Conservation (phyloP, 1,284 basidiomycete genomes). For the Melanopsichium pennsylvanicum region DNA sequence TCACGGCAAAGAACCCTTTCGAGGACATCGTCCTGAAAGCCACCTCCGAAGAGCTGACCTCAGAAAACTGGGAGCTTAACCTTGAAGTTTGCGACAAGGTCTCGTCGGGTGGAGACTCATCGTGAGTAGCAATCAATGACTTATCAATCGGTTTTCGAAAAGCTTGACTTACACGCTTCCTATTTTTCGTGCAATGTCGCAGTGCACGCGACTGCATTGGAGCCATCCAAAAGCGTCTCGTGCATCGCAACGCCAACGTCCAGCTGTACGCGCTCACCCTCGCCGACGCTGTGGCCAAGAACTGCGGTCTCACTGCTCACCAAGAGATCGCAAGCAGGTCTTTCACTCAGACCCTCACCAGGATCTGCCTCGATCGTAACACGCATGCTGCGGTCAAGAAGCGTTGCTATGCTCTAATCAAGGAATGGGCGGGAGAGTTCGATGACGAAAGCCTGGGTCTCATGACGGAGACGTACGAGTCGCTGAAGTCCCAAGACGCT, state of each 20-base stretch:
- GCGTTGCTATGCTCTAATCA: slow-evolving; percentile 77
- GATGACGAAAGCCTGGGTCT: slow-evolving; percentile 81
- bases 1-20: slow-evolving; percentile 75
- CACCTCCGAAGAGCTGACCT: slow-evolving; percentile 91
- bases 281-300: slow-evolving; percentile 74
- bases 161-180: not conserved
- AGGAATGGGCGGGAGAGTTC: slow-evolving; percentile 80
- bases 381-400: slow-evolving; percentile 87
- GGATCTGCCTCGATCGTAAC: slow-evolving; percentile 86
- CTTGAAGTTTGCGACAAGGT: slow-evolving; percentile 97
- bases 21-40: slow-evolving; percentile 94
- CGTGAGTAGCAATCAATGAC: slow-evolving; percentile 25
- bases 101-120: slow-evolving; percentile 76
- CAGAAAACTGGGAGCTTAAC: slow-evolving; percentile 95
- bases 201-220: slow-evolving; percentile 87
- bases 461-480: slow-evolving; percentile 88
- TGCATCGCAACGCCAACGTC: slow-evolving; percentile 94
- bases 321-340: slow-evolving; percentile 87
- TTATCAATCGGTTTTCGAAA: not conserved
- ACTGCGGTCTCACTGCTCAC: slow-evolving; percentile 81
- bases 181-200: slow-evolving; percentile 16
- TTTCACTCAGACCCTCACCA: slow-evolving; percentile 87
- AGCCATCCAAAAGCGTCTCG: slow-evolving; percentile 85
- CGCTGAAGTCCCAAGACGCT: slow-evolving; percentile 75
- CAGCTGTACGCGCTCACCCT: slow-evolving; percentile 86